Conservation (phyloP, 371 early-diverging fungal species). For the Massospora cicadina region DNA sequence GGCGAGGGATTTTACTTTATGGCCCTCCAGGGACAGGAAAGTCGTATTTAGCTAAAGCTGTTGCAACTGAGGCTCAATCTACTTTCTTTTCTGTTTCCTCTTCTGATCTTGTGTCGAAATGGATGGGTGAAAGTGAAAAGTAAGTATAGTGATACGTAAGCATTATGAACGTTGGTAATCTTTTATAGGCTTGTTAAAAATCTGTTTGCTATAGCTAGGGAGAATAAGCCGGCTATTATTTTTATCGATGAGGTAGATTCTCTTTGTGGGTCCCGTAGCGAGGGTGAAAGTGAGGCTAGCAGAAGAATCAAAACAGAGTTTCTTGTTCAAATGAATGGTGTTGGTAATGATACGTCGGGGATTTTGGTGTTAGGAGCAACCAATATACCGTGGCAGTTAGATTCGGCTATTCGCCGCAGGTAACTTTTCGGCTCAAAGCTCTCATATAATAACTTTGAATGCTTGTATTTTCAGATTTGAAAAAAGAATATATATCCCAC, state of each 20-base stretch:
- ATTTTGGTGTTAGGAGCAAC: slow-evolving; percentile 91
- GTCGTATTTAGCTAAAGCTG: slow-evolving; percentile 92
- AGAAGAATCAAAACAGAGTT: slow-evolving; percentile 91
- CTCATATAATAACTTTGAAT: background rate
- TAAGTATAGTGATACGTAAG: slow-evolving; percentile 15
- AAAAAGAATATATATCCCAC: slow-evolving; percentile 90
- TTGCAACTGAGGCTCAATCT: slow-evolving; percentile 88
- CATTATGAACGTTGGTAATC: background rate
- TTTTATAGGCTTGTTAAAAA: slow-evolving; percentile 64
- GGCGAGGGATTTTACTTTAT: slow-evolving; percentile 93
- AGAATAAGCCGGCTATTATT: slow-evolving; percentile 83
- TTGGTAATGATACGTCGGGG: slow-evolving; percentile 83
- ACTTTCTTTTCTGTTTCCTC: slow-evolving; percentile 93
- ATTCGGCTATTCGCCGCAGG: slow-evolving; percentile 82
- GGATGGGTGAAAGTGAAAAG: slow-evolving; percentile 96
- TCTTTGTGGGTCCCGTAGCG: slow-evolving; percentile 81
- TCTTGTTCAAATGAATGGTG: slow-evolving; percentile 96
- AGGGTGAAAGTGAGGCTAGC: slow-evolving; percentile 88
- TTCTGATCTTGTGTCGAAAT: slow-evolving; percentile 90
- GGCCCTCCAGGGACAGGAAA: slow-evolving; percentile 99
- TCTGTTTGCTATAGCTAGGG: slow-evolving; percentile 85
- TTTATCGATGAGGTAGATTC: slow-evolving; percentile 99
- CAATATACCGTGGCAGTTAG: slow-evolving; percentile 94
- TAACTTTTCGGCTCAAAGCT: slow-evolving; percentile 18
- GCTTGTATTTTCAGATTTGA: slow-evolving; percentile 58